Percentiles rank a stretch among this genome's conserved stretches.
Conservation (phyloP, 768 basidiomycete genomes). For the Mycena rebaudengoi region DNA sequence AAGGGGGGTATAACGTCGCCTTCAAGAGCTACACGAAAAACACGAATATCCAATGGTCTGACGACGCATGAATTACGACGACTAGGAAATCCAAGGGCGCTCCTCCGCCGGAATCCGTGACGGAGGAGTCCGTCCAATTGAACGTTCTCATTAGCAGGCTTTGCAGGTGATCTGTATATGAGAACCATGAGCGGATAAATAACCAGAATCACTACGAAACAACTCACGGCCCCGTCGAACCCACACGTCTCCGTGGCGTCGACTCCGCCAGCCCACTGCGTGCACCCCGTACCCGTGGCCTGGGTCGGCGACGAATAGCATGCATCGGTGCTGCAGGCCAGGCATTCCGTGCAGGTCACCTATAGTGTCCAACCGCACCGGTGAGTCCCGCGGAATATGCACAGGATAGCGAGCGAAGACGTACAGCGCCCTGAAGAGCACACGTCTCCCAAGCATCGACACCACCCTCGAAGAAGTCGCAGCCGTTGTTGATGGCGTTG, state of each 20-base stretch:
- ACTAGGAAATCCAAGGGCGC: too few relatives aligned
- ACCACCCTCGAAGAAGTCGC: constrained; percentile 5
- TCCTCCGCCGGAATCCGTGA: too few relatives aligned
- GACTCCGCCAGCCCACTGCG: constrained; percentile 1
- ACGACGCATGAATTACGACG: too few relatives aligned
- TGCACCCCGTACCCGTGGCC: constrained; percentile 7
- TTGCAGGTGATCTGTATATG: too few relatives aligned
- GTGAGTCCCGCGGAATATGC: not conserved
- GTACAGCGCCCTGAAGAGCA: constrained; percentile 9
- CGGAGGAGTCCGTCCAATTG: too few relatives aligned
- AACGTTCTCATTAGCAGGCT: too few relatives aligned
- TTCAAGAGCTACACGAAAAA: too few relatives aligned
- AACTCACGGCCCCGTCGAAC: constrained; percentile 16
- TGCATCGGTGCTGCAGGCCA: not conserved
- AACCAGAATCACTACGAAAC: too few relatives aligned
- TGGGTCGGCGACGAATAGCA: constrained; percentile 10
- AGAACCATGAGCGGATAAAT: too few relatives aligned
- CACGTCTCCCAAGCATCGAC: constrained; percentile 8
- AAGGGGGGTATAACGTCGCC: too few relatives aligned
- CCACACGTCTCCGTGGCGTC: constrained; percentile 3
- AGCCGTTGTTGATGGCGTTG: constrained; percentile 13
- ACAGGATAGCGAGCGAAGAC: not conserved
- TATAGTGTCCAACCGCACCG: not conserved
- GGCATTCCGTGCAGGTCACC: constrained; percentile 17
- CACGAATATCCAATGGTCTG: too few relatives aligned